These are phyloP conservation scores for Ophiostoma sp. DNA, from an alignment of 2,329 filamentous ascomycete species.

Conservation along the genomic window DNA sequence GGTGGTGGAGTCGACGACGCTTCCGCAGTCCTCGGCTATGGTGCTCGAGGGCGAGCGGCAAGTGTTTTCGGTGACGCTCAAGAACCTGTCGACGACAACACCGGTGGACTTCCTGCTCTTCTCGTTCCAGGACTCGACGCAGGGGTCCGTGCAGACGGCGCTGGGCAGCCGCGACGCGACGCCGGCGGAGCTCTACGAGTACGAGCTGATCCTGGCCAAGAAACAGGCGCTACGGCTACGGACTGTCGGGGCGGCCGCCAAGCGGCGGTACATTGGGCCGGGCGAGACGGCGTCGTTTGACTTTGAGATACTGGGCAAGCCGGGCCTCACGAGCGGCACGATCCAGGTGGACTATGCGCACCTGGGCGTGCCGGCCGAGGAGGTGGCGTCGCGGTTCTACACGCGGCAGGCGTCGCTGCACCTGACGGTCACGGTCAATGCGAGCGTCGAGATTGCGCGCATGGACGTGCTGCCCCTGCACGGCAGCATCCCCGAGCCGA, in stretches of 20 bases:
- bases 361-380: slow-evolving; percentile 63
- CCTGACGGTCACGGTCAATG: slow-evolving; percentile 84
- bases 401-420: slow-evolving; percentile 78
- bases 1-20: slow-evolving; percentile 66
- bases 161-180: slow-evolving; percentile 71
- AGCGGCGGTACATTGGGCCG: slow-evolving; percentile 55
- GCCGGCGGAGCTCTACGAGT: slow-evolving; percentile 75
- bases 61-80: slow-evolving; percentile 70
- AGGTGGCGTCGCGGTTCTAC: slow-evolving; percentile 69
- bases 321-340: slow-evolving; percentile 70
- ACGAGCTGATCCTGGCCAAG: slow-evolving; percentile 71
- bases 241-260: slow-evolving; percentile 5
- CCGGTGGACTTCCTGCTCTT: slow-evolving; percentile 80
- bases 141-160: slow-evolving; percentile 67
- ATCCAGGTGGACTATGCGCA: slow-evolving; percentile 84
- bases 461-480: slow-evolving; percentile 74
- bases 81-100: slow-evolving; percentile 66
- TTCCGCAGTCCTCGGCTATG: slow-evolving; percentile 84
- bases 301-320: slow-evolving; percentile 80
- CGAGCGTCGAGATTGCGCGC: slow-evolving; percentile 74
- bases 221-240: slow-evolving; percentile 61
- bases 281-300: slow-evolving; percentile 66
- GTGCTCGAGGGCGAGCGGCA: slow-evolving; percentile 83
- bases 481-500: slow-evolving; percentile 55
- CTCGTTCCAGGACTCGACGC: slow-evolving; percentile 84